phyloP scores from a whole-genome alignment of 1,139 yeast species.

The Blastobotrys raffinosifermentans region DNA sequence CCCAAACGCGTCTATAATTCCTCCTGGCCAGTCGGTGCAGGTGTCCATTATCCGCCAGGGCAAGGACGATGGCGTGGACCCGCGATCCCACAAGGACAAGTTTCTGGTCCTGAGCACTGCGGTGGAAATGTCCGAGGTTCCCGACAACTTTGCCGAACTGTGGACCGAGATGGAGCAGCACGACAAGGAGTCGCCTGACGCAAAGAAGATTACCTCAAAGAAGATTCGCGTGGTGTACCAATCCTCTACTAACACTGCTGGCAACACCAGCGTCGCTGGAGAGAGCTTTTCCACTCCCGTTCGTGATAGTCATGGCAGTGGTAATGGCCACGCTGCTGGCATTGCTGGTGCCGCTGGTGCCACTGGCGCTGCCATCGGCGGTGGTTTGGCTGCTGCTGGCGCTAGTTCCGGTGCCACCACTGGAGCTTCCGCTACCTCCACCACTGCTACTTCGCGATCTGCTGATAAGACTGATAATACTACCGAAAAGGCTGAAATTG shows the following conservation, averaged over 20 bases:
- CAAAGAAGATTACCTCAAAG: constrained; percentile 66
- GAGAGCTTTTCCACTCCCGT: constrained; percentile 4
- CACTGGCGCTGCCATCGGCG: constrained; percentile 18
- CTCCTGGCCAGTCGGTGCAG: constrained; percentile 66
- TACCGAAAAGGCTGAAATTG: constrained; percentile 9
- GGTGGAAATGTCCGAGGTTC: constrained; percentile 40
- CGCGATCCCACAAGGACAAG: constrained; percentile 76
- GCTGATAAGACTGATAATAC: constrained; percentile 5
- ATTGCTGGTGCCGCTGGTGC: constrained; percentile 15
- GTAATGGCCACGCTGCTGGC: constrained; percentile 8
- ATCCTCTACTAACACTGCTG: constrained; percentile 18
- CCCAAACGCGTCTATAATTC: constrained; percentile 82
- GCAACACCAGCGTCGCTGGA: constrained; percentile 16
- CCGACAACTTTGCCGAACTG: constrained; percentile 49
- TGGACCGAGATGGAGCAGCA: constrained; percentile 69
- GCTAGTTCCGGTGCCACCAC: constrained; percentile 17
- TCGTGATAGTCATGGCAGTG: constrained; percentile 9
- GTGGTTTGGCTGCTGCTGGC: constrained; percentile 20
- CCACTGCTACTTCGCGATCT: constrained; percentile 3
- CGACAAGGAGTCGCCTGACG: constrained; percentile 53
- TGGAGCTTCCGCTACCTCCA: constrained; percentile 2
- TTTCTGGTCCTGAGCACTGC: constrained; percentile 85
- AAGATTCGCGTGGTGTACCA: constrained; percentile 74
- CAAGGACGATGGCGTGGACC: constrained; percentile 64
- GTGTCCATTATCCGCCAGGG: constrained; percentile 86